These are phyloP conservation scores for Hypoxylon sp. DNA, from an alignment of 2,329 filamentous ascomycete species.

Conservation along the genomic window DNA sequence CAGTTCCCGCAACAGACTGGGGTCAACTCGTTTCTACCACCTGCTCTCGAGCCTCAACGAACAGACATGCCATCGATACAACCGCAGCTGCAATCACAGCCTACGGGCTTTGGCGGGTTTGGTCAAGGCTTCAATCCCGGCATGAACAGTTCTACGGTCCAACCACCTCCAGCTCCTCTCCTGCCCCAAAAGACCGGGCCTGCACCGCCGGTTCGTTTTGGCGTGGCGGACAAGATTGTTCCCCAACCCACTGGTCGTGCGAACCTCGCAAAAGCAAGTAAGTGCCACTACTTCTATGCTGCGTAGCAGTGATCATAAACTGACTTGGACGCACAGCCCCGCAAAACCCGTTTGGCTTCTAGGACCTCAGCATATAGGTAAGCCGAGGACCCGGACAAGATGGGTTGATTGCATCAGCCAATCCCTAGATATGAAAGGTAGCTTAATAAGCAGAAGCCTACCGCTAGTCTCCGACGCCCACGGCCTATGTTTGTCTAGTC, in stretches of 20 bases:
- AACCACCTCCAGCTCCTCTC: constrained; percentile 71
- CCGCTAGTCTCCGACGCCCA: background rate
- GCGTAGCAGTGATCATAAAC: constrained; percentile 27
- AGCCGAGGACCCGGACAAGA: background rate
- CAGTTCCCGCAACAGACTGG: constrained; percentile 63
- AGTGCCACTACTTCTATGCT: constrained; percentile 61
- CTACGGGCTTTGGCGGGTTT: constrained; percentile 62
- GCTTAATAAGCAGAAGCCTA: constrained; percentile 9
- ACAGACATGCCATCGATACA: constrained; percentile 61
- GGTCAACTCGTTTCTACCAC: constrained; percentile 70
- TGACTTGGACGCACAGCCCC: constrained; percentile 55
- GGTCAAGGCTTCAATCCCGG: constrained; percentile 58
- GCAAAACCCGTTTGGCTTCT: constrained; percentile 66
- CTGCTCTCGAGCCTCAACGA: constrained; percentile 69
- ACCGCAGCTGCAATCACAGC: constrained; percentile 60
- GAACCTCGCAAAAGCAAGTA: constrained; percentile 95
- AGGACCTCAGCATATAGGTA: constrained; percentile 9
- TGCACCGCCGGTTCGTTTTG: constrained; percentile 88
- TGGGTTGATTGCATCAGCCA: background rate
- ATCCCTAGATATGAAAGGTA: constrained; percentile 6
- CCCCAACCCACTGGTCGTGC: constrained; percentile 92
- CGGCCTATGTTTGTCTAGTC: constrained; percentile 2
- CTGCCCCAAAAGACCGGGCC: constrained; percentile 86
- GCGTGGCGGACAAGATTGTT: constrained; percentile 82
- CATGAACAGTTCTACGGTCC: constrained; percentile 65